Conservation (phyloP, 2,329 filamentous ascomycete species). For the Alternaria incomplexa region DNA sequence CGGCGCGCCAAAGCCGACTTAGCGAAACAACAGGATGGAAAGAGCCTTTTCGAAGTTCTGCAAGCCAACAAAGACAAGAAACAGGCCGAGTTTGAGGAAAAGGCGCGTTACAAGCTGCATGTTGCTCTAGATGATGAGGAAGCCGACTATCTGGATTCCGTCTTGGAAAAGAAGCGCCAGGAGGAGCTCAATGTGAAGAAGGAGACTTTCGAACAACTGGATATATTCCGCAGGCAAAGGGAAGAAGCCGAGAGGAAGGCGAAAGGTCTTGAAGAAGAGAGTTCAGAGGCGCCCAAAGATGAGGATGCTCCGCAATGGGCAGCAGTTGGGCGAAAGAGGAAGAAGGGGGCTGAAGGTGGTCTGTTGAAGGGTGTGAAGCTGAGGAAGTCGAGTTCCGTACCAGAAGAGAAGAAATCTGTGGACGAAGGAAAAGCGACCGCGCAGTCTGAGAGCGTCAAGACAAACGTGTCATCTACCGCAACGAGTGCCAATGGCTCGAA, state of each 20-base stretch:
- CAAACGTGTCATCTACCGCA: background rate
- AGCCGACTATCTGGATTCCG: constrained; percentile 71
- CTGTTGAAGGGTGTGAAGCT: constrained; percentile 54
- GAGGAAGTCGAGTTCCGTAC: constrained; percentile 42
- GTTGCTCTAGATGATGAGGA: constrained; percentile 82
- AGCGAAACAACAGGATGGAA: constrained; percentile 59
- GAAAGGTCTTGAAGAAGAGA: constrained; percentile 44
- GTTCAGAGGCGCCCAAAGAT: constrained; percentile 37
- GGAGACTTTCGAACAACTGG: constrained; percentile 65
- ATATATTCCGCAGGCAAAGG: constrained; percentile 64
- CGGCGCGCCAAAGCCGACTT: constrained; percentile 61
- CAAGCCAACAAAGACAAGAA: constrained; percentile 89
- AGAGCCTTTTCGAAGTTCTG: constrained; percentile 74
- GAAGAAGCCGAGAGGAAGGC: constrained; percentile 63
- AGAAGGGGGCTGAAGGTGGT: constrained; percentile 51
- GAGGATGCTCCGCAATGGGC: constrained; percentile 58
- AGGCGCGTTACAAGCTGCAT: constrained; percentile 73
- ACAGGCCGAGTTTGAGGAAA: constrained; percentile 80
- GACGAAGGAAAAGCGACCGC: background rate
- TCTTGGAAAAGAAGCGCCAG: constrained; percentile 62
- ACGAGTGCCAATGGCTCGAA: background rate
- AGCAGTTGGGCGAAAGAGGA: constrained; percentile 58
- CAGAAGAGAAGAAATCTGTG: constrained; percentile 14
- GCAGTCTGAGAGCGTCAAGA: background rate
- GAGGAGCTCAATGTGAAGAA: constrained; percentile 63